Evolutionary conservation across 768 basidiomycete species (phyloP), one percentile per base, ranked within the genome.

Genomic region (Termitomyces sp.): DNA sequence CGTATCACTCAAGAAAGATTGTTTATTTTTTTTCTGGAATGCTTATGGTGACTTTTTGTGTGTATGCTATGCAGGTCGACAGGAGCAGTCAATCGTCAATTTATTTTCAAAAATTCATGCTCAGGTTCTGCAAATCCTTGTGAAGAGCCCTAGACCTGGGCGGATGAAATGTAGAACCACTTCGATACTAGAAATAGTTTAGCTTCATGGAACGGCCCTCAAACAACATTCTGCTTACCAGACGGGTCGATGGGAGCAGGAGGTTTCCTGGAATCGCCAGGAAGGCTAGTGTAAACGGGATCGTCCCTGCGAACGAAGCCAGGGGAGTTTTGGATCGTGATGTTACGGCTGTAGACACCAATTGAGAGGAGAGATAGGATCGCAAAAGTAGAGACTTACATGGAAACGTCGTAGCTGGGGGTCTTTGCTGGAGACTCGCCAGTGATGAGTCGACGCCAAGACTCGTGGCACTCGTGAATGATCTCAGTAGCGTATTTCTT

Each of bases 401-500:
- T 94, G 62, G 91, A 87, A 59, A 98, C 69, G 58, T 94, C 89
- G 72, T 89, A 88, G 48, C 75, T 71, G 49, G 83, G 62, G 18
- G 87, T 89, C 77, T 87, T 89, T 62, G 88, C 85, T 44, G 87
- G 84, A 62, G 74, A 78, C 64, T 97, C 91, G 62, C 95, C 93
- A 55, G 76, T 77, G 72, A 95, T 82, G 67, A 99, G 84, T 69
- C 91, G 91, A 69, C 94, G 92, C 97, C 97, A 99, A 40, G 97
- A 91, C 74, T 98, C 97, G 72, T 98, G 89, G 77, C 93, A 95
- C 74, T 99, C 97, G 75, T 97, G 95, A 71, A 99, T 91, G 78
- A 98, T 97, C 77, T 98, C 96, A 56, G 91, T 93, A 35, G 97
- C 97, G 72, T 98, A 99, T 75, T 96, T 97, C 83, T 96, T 97